Evolutionary conservation across 2,329 filamentous ascomycete genomes (phyloP), one percentile per base, ranked within the genome.

Genomic region (Phyllachora maydis): DNA sequence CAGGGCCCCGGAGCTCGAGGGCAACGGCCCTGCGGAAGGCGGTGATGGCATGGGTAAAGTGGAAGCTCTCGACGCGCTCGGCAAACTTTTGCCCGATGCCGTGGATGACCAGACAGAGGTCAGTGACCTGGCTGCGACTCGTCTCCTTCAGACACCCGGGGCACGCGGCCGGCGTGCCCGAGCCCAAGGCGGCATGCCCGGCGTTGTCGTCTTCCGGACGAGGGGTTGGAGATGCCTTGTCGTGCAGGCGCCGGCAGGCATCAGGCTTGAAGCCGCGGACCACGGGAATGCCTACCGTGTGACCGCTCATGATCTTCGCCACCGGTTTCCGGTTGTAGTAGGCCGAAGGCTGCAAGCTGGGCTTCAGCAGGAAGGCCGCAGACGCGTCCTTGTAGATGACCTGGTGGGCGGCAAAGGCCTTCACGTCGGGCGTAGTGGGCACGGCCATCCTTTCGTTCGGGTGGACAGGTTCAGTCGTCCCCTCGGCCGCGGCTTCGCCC

Each of bases 81-180:
- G 83, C 90, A 23, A 95, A 61, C 43, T 98, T 95, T 44, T 98
- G 88, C 0, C 88, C 88, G 32, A 98, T 95, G 2, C 88, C 88
- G 39, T 98, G 88, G 20, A 88, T 77, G 7, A 95, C 79, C 4
- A 98, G 58, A 2, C 95, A 65, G 6, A 98, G 55, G 39, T 98
- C 88, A 1, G 76, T 85, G 4, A 91, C 77, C 30, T 70, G 67
- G 2, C 69, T 69, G 14, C 57, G 56, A 19, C 65, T 54, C 40
- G 68, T 59, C 42, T 79, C 57, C 34, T 65, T 52, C 40, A 59
- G 47, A 48, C 79, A 74, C 38, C 70, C 60, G 32, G 54, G 35
- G 44, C 71, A 67, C 31, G 31, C 19, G 36, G 39, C 14, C 31
- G 35, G 6, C 36, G 28, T 21, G 10, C 14, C 25, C 11, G 12